Conservation (phyloP, 2,329 filamentous ascomycete species). For the Fusarium sp. region DNA sequence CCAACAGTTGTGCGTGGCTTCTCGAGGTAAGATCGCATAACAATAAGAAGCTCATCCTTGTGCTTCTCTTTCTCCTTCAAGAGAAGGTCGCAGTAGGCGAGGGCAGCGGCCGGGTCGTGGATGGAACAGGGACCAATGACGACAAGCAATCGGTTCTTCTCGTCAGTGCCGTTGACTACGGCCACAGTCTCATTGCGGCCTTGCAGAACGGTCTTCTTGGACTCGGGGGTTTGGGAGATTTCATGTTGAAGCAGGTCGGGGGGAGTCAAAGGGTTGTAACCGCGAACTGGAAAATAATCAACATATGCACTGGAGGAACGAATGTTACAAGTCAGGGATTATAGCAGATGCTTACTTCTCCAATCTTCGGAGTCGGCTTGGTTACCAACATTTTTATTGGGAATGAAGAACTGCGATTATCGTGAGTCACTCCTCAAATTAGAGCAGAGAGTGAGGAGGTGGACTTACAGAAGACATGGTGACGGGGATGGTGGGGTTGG, state of each 20-base stretch:
- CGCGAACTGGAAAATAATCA: slow-evolving; percentile 70
- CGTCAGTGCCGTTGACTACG: slow-evolving; percentile 76
- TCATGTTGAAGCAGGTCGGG: slow-evolving; percentile 96
- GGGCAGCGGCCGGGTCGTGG: slow-evolving; percentile 89
- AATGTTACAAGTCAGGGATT: slow-evolving; percentile 15
- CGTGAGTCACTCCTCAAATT: slow-evolving; percentile 48
- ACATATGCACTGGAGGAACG: slow-evolving; percentile 15
- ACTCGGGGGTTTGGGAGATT: slow-evolving; percentile 72
- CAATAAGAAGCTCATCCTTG: slow-evolving; percentile 88
- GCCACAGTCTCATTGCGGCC: slow-evolving; percentile 74
- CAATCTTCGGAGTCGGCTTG: slow-evolving; percentile 81
- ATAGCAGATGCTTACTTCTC: slow-evolving; percentile 71
- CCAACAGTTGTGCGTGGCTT: slow-evolving; percentile 98
- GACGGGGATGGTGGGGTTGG: slow-evolving; percentile 29
- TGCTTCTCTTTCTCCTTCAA: slow-evolving; percentile 87
- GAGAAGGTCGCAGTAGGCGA: slow-evolving; percentile 92
- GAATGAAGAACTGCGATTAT: slow-evolving; percentile 72
- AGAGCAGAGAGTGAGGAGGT: slow-evolving; percentile 20
- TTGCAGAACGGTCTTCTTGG: slow-evolving; percentile 70
- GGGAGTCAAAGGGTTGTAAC: slow-evolving; percentile 92
- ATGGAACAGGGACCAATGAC: slow-evolving; percentile 97
- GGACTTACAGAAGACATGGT: slow-evolving; percentile 47
- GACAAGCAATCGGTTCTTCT: slow-evolving; percentile 72
- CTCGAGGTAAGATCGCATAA: slow-evolving; percentile 98
- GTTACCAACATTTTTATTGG: slow-evolving; percentile 84